These are phyloP conservation scores for Nicotiana benthamiana DNA, from an alignment of 257 asterid genomes.

Conservation along the genomic window DNA sequence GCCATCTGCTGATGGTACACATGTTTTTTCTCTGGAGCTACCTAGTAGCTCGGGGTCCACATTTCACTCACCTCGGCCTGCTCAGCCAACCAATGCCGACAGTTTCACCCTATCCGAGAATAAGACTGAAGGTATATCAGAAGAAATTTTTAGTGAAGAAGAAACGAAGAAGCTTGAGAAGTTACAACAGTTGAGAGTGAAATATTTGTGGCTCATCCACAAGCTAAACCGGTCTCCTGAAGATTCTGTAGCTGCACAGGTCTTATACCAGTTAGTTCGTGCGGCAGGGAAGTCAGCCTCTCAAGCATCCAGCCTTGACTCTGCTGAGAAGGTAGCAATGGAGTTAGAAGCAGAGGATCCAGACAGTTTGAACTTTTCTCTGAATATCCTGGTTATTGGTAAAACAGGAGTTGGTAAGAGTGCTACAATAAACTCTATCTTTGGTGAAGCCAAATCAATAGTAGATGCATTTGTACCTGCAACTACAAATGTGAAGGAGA, in stretches of 20 bases:
- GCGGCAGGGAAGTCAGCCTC: conserved; percentile 31
- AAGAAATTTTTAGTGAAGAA: conserved; percentile 21
- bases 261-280: conserved; percentile 30
- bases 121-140: conserved; percentile 10
- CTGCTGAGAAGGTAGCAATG: conserved; percentile 26
- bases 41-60: conserved; percentile 15
- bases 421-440: conserved; percentile 80
- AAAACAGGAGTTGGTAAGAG: conserved; percentile 95
- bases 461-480: conserved; percentile 63
- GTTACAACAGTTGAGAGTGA: conserved; percentile 32
- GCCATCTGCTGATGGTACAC: conserved; percentile 22
- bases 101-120: not conserved
- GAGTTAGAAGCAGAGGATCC: conserved; percentile 36
- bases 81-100: conserved; percentile 10
- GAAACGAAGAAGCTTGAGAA: conserved; percentile 37
- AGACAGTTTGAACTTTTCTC: conserved; percentile 21
- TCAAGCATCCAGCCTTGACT: conserved; percentile 24
- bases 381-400: conserved; percentile 65
- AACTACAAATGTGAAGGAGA: conserved; percentile 44
- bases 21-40: conserved; percentile 7
- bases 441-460: conserved; percentile 41
- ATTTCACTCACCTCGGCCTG: conserved; percentile 15
- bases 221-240: conserved; percentile 36
- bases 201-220: conserved; percentile 41
- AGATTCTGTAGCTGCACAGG: conserved; percentile 39